Evolutionary conservation across 202 grass and related monocot species (phyloP).

Genomic region (Sporobolus alterniflorus): DNA sequence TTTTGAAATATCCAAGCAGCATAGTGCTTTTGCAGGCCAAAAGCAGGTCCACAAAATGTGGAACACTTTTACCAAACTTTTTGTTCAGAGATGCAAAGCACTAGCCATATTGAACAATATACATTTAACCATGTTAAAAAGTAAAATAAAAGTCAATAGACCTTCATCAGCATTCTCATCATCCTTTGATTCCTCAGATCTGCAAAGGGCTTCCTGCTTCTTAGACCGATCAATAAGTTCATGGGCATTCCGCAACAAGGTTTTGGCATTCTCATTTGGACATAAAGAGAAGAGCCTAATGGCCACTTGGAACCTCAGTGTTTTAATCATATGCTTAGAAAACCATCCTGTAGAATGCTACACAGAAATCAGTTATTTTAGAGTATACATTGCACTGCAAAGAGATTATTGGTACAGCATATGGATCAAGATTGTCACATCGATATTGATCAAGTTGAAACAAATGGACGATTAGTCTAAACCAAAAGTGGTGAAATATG

Average conservation of each 20-base stretch:
- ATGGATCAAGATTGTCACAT: slow-evolving; percentile 10
- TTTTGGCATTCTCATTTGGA: slow-evolving; percentile 52
- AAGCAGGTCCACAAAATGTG: slow-evolving; percentile 5
- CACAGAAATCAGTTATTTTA: slow-evolving; percentile 49
- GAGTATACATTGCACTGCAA: slow-evolving; percentile 12
- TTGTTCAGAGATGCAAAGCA: background rate
- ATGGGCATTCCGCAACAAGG: slow-evolving; percentile 50
- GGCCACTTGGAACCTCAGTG: slow-evolving; percentile 69
- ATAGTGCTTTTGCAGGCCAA: background rate
- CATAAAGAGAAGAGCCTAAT: slow-evolving; percentile 81
- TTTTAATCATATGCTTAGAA: slow-evolving; percentile 71
- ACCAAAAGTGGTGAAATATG: background rate
- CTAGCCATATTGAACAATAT: background rate
- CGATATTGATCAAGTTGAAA: slow-evolving; percentile 1
- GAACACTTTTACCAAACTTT: background rate
- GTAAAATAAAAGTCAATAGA: slow-evolving; percentile 42
- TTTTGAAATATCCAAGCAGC: slow-evolving; percentile 3
- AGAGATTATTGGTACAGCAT: background rate
- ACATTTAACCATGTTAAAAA: background rate
- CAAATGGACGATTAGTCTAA: background rate
- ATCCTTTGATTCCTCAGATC: slow-evolving; percentile 55
- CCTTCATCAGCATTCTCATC: slow-evolving; percentile 52
- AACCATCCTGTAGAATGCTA: slow-evolving; percentile 91
- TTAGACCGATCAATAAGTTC: slow-evolving; percentile 77
- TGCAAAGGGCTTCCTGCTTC: slow-evolving; percentile 69